Conservation (phyloP, 164 flowering plant genomes). For the Nymphaea thermarum region DNA sequence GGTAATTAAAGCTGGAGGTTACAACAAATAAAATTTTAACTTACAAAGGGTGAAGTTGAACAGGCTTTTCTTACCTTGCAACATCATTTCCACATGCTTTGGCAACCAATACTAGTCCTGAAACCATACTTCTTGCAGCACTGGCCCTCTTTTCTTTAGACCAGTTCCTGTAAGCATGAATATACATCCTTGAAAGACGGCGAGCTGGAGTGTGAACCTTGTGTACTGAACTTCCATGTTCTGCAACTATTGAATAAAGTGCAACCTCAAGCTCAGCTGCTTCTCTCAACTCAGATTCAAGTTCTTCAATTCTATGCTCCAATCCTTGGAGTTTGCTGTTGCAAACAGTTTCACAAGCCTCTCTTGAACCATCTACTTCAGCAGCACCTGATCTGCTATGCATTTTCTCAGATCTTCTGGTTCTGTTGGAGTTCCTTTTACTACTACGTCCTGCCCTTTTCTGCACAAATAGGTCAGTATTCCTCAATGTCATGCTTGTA, state of each 20-base stretch:
- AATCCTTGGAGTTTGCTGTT: constrained; percentile 30
- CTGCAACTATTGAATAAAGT: constrained; percentile 74
- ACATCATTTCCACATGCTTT: constrained; percentile 98
- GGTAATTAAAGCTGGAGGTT: too few species aligned
- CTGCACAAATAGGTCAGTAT: too few species aligned
- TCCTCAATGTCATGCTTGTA: too few species aligned
- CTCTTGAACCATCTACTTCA: constrained; percentile 5
- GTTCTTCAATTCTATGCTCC: constrained; percentile 35
- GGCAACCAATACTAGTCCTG: constrained; percentile 77
- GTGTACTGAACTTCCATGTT: constrained; percentile 75
- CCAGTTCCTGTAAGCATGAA: constrained; percentile 44
- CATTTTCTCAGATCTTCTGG: not conserved
- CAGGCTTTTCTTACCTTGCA: constrained; percentile 43
- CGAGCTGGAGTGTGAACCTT: constrained; percentile 93
- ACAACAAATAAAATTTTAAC: too few species aligned
- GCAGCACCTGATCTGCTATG: not conserved
- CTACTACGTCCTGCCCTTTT: too few species aligned
- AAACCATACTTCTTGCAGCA: constrained; percentile 64
- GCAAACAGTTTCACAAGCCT: constrained; percentile 12
- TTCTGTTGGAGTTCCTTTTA: too few species aligned
- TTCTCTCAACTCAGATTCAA: constrained; percentile 81
- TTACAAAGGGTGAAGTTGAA: too few species aligned
- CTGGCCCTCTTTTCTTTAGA: constrained; percentile 37
- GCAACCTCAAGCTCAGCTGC: constrained; percentile 74
- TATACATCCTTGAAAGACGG: constrained; percentile 72